Evolutionary conservation across 2,329 filamentous ascomycete genomes (phyloP).

Genomic region (Paraphoma chrysanthemicola): DNA sequence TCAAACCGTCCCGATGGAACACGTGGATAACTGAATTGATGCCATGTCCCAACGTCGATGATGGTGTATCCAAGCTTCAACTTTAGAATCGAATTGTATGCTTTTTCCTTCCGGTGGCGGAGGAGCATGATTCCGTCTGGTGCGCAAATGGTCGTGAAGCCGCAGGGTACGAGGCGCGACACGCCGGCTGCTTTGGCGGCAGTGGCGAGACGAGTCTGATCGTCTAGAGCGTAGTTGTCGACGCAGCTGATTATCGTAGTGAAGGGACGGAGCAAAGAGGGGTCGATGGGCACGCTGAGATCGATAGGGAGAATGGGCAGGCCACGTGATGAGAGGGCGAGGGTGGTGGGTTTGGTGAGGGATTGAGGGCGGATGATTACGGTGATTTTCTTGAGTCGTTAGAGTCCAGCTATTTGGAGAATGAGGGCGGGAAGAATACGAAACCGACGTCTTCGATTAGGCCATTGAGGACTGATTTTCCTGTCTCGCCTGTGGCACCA

Average conservation of each 20-base stretch:
- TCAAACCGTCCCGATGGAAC: too few species aligned
- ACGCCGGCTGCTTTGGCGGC: conserved; percentile 40
- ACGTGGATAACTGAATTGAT: conserved; percentile 56
- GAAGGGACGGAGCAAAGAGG: conserved; percentile 47
- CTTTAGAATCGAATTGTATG: conserved; percentile 58
- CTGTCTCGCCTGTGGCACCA: conserved; percentile 54
- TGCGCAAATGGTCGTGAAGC: conserved; percentile 47
- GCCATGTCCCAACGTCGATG: conserved; percentile 67
- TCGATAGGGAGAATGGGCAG: conserved; percentile 27
- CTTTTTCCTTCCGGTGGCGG: conserved; percentile 58
- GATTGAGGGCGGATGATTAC: conserved; percentile 55
- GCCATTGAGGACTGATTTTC: conserved; percentile 48
- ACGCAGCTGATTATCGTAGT: conserved; percentile 33
- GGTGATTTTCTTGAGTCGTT: conserved; percentile 55
- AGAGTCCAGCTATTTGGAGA: not conserved
- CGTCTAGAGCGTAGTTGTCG: conserved; percentile 16
- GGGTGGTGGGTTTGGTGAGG: conserved; percentile 54
- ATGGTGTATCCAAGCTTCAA: conserved; percentile 60
- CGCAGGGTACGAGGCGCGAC: conserved; percentile 41
- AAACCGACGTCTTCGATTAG: conserved; percentile 19
- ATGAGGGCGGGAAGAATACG: too few species aligned
- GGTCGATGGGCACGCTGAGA: conserved; percentile 54
- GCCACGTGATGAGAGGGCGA: conserved; percentile 51
- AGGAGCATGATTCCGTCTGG: conserved; percentile 54
- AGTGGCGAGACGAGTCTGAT: conserved; percentile 31